Percentiles rank a stretch among this genome's conserved stretches.
Conservation (phyloP, 352 stramenopile genomes). For the Pythium brachiatum region DNA sequence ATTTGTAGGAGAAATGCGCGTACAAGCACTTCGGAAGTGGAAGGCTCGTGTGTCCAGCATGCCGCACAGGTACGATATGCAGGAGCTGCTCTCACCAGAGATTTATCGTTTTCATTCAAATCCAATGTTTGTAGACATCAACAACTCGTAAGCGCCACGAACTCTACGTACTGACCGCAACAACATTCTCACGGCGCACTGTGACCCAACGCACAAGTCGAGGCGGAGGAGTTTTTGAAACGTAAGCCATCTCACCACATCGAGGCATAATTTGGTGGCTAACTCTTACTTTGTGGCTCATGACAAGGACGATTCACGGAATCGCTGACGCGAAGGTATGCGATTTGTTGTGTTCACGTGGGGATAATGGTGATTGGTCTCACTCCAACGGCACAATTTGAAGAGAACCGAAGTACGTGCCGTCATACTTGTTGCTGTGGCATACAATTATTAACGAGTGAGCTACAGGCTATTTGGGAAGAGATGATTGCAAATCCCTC, state of each 20-base stretch:
- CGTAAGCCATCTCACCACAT: constrained; percentile 34
- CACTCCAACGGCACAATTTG: not conserved
- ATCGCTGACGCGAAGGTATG: constrained; percentile 57
- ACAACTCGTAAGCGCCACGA: constrained; percentile 36
- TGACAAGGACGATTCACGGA: constrained; percentile 53
- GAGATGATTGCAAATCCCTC: constrained; percentile 86
- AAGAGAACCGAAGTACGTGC: constrained; percentile 26
- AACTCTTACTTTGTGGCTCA: not conserved
- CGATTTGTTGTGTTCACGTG: not conserved
- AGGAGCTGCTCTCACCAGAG: not conserved
- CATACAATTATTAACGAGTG: not conserved
- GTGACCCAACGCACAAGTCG: constrained; percentile 19
- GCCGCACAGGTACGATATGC: constrained; percentile 37
- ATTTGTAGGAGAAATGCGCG: constrained; percentile 73
- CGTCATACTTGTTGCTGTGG: not conserved
- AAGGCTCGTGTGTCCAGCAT: constrained; percentile 59
- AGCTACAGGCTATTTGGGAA: constrained; percentile 75
- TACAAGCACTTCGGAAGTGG: constrained; percentile 80
- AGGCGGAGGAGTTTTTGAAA: constrained; percentile 58
- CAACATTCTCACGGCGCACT: not conserved
- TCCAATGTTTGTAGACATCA: constrained; percentile 50
- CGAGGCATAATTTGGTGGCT: too few relatives aligned
- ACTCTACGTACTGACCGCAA: not conserved
- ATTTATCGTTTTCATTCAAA: not conserved
- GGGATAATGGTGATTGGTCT: not conserved